Evolutionary conservation across 352 stramenopile species (phyloP).

Genomic region (Globisporangium spinosum): DNA sequence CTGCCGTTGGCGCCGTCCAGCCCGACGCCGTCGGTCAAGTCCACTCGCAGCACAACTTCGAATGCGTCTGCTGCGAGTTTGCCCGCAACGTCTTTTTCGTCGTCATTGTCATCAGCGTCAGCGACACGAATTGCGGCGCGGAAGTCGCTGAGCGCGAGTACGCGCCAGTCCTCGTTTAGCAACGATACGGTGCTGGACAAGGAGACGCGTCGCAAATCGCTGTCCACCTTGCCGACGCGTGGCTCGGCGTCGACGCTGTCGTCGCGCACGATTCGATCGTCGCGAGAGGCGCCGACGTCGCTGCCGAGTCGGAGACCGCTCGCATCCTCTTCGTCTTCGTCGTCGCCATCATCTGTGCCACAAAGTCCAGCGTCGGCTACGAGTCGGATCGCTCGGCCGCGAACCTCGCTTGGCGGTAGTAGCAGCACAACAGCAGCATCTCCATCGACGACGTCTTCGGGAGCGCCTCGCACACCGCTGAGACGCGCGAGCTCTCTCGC

Average conservation of each 20-base stretch:
- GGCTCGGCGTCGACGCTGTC: conserved; percentile 22
- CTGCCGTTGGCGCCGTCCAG: conserved; percentile 23
- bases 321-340: conserved; percentile 10
- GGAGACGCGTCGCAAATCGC: conserved; percentile 36
- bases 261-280: conserved; percentile 19
- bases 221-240: conserved; percentile 39
- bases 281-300: conserved; percentile 16
- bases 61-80: conserved; percentile 33
- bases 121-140: conserved; percentile 1
- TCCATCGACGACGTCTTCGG: conserved; percentile 20
- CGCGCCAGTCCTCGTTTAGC: conserved; percentile 3
- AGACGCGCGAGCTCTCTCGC: conserved; percentile 23
- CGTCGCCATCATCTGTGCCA: conserved; percentile 12
- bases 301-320: conserved; percentile 22
- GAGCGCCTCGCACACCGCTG: conserved; percentile 22
- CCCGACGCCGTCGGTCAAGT: conserved; percentile 42
- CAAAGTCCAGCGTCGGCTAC: conserved; percentile 17
- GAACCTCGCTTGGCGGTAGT: conserved; percentile 19
- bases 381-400: conserved; percentile 26
- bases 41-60: conserved; percentile 41
- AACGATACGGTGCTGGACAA: conserved; percentile 22
- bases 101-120: conserved; percentile 5
- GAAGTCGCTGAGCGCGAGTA: conserved; percentile 13
- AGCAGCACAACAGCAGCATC: not conserved
- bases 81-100: conserved; percentile 11